phyloP scores from a whole-genome alignment of 306 rosid genomes.

The Fagus sylvatica region DNA sequence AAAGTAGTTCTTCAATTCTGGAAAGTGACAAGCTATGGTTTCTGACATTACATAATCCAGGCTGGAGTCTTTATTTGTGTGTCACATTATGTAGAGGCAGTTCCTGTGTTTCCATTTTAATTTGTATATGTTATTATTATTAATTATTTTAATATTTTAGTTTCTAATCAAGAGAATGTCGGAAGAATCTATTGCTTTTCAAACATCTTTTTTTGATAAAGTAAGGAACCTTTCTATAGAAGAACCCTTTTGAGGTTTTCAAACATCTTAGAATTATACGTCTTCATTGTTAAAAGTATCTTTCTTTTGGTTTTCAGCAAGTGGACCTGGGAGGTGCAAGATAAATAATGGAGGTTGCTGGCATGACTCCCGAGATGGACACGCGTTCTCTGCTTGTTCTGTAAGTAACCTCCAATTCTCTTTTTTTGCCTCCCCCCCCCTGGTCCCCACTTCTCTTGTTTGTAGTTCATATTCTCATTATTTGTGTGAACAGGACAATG shows the following conservation, averaged over 20 bases:
- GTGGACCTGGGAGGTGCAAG: conserved; percentile 97
- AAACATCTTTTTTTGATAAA: not conserved
- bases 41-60: not conserved
- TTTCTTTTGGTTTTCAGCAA: conserved; percentile 63
- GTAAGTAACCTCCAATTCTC: conserved; percentile 50
- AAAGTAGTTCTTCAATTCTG: not conserved
- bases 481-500: conserved; percentile 67
- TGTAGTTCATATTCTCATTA: conserved; percentile 12
- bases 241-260: not conserved
- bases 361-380: conserved; percentile 83
- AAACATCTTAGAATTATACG: not conserved
- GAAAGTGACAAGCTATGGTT: not conserved
- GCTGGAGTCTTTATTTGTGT: not conserved
- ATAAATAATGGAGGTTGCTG: conserved; percentile 98
- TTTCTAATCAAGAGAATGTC: not conserved
- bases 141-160: not conserved
- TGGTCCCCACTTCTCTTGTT: not conserved
- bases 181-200: not conserved
- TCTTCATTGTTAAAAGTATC: conserved; percentile 30
- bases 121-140: not conserved
- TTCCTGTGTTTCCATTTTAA: not conserved
- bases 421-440: not conserved
- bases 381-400: conserved; percentile 81
- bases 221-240: too few relatives aligned
- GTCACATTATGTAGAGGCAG: too few relatives aligned